These are phyloP conservation scores for Xylaria sp. DNA, from an alignment of 2,329 filamentous ascomycete species.

Conservation along the genomic window DNA sequence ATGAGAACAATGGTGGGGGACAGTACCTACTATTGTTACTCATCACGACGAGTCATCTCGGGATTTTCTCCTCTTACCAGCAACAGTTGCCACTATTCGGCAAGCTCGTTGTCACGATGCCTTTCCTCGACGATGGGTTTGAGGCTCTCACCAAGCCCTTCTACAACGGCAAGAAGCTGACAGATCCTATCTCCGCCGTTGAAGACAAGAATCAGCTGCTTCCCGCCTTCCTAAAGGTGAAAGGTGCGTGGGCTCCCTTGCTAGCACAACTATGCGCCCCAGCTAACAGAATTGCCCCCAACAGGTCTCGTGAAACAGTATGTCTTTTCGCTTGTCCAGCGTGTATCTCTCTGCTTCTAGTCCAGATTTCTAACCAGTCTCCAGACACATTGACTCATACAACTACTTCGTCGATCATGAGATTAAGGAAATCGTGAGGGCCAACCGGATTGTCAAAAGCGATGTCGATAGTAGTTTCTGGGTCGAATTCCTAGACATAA, in stretches of 20 bases:
- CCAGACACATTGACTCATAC: constrained; percentile 91
- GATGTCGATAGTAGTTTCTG: constrained; percentile 94
- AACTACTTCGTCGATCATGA: constrained; percentile 98
- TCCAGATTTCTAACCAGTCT: constrained; percentile 31
- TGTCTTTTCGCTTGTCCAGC: constrained; percentile 42
- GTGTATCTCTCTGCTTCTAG: constrained; percentile 7
- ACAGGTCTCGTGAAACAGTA: constrained; percentile 81
- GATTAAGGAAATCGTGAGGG: constrained; percentile 94
- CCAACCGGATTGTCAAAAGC: constrained; percentile 88
- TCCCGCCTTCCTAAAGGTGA: constrained; percentile 97
- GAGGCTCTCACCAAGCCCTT: constrained; percentile 74
- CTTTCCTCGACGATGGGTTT: constrained; percentile 70
- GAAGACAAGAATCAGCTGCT: constrained; percentile 97
- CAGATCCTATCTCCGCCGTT: constrained; percentile 71
- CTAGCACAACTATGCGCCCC: constrained; percentile 14
- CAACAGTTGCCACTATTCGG: constrained; percentile 31
- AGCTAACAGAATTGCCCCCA: constrained; percentile 21
- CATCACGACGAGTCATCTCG: constrained; percentile 27
- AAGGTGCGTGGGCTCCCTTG: constrained; percentile 64
- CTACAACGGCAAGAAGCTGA: constrained; percentile 75
- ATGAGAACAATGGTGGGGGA: constrained; percentile 34
- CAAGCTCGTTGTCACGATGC: constrained; percentile 55
- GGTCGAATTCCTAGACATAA: constrained; percentile 92
- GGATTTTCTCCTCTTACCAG: constrained; percentile 27
- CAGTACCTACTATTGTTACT: constrained; percentile 19